Base-by-base conservation (phyloP, 106 monocot species). In the Phalaenopsis equestris region DNA sequence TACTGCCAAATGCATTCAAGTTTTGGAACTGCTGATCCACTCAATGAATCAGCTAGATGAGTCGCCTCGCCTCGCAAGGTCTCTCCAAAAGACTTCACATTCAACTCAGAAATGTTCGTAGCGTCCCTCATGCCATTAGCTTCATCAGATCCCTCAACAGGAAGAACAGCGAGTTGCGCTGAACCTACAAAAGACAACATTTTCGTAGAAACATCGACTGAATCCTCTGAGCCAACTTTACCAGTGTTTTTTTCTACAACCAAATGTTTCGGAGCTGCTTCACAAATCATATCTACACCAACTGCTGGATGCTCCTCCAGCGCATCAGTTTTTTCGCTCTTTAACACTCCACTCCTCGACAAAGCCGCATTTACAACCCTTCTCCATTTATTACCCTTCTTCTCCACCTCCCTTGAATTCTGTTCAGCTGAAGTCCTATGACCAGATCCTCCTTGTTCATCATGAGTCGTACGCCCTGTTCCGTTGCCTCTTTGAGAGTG, bases 401-500 rank as follows among this genome's bases (percentile, higher is more conserved):
- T 56, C 67, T 23, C 47, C 4, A 21, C 80, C 38, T 91, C 93
- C 56, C 64, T 93, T 73, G 72, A 80, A 79, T 76, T 87, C 48
- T 83, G 80, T 37, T 90, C 89, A 81, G 83, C 81, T 41, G 77
- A 82, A 83, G 87, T 89, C 79, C 88, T 95, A 75, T 83, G 42
- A 72, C 89, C 90, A 77, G 92, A 85, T 23, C 80, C 19, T 2
- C 79, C 79, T 72, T 88, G 74, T 68, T 87, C 90, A 49, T 93
- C 87, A 67, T 95, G 89, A 70, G 85, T 88, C 18, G 86, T 19
- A 83, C 89, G 91, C 23, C 89, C 93, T 58, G 84, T 79, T 82
- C 91, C 95, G 81, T 93, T 93, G 80, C 89, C 90, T 83, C 65
- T 88, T 75, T 88, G 90, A 65, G 89, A 91, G n/a, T 84, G 85